Base-by-base conservation (phyloP, 2,329 filamentous ascomycete species). In the Cladosporium sp. region DNA sequence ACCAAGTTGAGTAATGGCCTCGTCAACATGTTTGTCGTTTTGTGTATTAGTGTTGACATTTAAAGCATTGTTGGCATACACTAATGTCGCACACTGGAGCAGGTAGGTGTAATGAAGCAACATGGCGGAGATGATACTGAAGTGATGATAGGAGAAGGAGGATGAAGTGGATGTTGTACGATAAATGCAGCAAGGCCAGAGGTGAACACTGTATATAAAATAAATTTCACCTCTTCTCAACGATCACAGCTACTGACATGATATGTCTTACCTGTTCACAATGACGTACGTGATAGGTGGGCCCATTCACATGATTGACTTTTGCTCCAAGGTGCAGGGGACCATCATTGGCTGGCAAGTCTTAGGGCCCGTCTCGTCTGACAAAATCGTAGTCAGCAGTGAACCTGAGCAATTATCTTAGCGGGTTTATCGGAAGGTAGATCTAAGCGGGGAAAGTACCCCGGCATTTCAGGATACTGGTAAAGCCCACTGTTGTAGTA, bases 1-100 rank as follows among this genome's bases (percentile, higher is more conserved):
- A 14, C 84, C 85, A 66, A 72, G 81, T 19, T 70, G 74, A 9
- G 83, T 86, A 65, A 88, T 85, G 62, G 75, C 75, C 39, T 87
- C 80, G 67, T 86, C 77, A n/a, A 79, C 79, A 2, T 65, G 68
- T 12, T 55, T 61, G 61, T 79, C 80, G 61, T 78, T 79, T 59
- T 77, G 76, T 15, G 75, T 75, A 61, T 75, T 75, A 63, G 47
- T 50, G 28, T 50, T 50, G 47, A 50, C 47, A 19, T 36, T 50
- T 12, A 50, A 37, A 8, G 47, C 47, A 50, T 50, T 36, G 28
- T 50, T 50, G 5, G 47, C 47, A 37, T 50, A 37, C 36, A 37
- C 36, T 20, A 43, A 43, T 43, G 40, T 17, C 40, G 40, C 40
- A 43, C 17, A 43, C 40, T 43, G 40, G 40, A 43, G 40, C 17